phyloP scores from a whole-genome alignment of 2,329 filamentous ascomycete species.

The Xylaria sp. region DNA sequence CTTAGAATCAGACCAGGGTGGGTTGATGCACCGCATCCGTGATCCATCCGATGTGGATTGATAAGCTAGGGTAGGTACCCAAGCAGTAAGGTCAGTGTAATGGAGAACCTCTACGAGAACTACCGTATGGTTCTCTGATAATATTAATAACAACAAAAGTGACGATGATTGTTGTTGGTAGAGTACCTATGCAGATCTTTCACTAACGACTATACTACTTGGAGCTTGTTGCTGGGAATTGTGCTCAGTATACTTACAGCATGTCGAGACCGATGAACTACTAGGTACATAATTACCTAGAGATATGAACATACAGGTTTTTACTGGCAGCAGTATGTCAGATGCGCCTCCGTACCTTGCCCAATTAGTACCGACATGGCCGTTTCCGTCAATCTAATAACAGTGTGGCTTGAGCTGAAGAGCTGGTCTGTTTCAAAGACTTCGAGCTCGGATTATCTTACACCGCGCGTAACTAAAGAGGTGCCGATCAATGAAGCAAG shows the following conservation, averaged over 20 bases:
- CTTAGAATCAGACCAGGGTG: conserved; percentile 27
- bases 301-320: no score
- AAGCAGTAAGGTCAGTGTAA: not conserved
- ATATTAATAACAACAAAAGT: not conserved
- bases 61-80: conserved; percentile 9
- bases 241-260: no score
- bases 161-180: not conserved
- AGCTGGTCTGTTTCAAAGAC: conserved; percentile 15
- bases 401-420: conserved; percentile 31
- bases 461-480: conserved; percentile 1
- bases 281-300: no score
- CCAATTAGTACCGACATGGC: conserved; percentile 8
- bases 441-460: not conserved
- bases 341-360: not conserved
- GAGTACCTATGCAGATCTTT: not conserved
- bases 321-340: not conserved
- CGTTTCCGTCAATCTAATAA: conserved; percentile 3
- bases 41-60: conserved; percentile 30
- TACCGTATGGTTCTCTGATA: no score
- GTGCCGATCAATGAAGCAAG: conserved; percentile 6
- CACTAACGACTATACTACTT: not conserved
- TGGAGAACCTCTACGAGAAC: no score
- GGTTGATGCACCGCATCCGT: conserved; percentile 29
- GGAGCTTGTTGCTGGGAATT: not conserved
- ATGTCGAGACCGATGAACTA: no score